Percentiles rank a stretch among this genome's conserved stretches.
Evolutionary conservation across 2,329 filamentous ascomycete genomes (phyloP).

Genomic region (Aspergillus sp.): DNA sequence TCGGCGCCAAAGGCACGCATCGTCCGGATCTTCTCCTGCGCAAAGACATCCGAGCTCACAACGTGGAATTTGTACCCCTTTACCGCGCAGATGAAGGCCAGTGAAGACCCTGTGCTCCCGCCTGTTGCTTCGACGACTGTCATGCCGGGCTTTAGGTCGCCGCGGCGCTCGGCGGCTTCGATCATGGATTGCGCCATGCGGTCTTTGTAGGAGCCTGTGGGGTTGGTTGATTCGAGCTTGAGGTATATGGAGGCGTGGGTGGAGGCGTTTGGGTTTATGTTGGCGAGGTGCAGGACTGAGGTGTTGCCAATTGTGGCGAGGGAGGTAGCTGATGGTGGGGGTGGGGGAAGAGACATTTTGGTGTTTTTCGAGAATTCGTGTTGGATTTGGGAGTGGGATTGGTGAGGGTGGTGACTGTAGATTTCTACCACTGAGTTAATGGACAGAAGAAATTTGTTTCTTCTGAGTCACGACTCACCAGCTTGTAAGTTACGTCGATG

Average conservation of each 20-base stretch:
- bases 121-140: slow-evolving; percentile 91
- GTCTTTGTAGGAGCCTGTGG: slow-evolving; percentile 83
- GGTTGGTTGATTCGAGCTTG: slow-evolving; percentile 83
- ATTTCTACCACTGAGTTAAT: too few species aligned
- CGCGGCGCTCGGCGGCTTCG: slow-evolving; percentile 80
- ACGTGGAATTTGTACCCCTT: slow-evolving; percentile 16
- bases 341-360: neutral
- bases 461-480: too few species aligned
- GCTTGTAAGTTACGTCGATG: too few species aligned
- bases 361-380: too few species aligned
- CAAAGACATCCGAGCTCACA: slow-evolving; percentile 14
- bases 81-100: slow-evolving; percentile 16
- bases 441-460: too few species aligned
- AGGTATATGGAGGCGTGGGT: slow-evolving; percentile 73
- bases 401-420: too few species aligned
- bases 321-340: neutral
- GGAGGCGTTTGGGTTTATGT: slow-evolving; percentile 69
- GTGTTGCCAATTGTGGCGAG: slow-evolving; percentile 69
- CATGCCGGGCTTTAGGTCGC: slow-evolving; percentile 86
- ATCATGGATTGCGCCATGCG: slow-evolving; percentile 90
- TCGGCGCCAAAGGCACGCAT: slow-evolving; percentile 15
- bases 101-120: slow-evolving; percentile 65
- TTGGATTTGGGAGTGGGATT: too few species aligned
- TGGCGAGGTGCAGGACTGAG: slow-evolving; percentile 81
- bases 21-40: slow-evolving; percentile 9